Evolutionary conservation across 108 stramenopile species (phyloP), one percentile per base, ranked within the genome.

Genomic region (Nannochloropsis gaditana): DNA sequence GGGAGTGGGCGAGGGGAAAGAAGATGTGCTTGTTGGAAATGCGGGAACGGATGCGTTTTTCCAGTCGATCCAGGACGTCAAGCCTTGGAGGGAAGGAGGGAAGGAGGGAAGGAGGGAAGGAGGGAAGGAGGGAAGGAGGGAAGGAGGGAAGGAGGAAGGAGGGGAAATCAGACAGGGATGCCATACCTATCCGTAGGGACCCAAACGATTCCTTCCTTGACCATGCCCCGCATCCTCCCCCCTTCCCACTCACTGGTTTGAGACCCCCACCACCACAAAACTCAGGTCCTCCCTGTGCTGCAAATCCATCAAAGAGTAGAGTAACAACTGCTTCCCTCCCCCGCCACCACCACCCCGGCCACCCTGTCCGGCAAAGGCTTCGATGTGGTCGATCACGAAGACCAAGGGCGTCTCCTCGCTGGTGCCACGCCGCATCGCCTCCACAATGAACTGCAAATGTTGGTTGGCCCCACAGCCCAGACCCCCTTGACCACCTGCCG

Each of bases 11-110:
- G 59, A n/a, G 59, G 59, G 59, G 59, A n/a, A 73, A 73, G 59
- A 73, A 73, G 59, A 73, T 73, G 19, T 73, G 59, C n/a, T 73
- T 73, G 59, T 73, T 73, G 59, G 59, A 73, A 73, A 73, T 73
- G 8, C 59, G 59, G 4, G 59, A 73, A 73, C 59, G 59, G 59
- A 73, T 73, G 3, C 59, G 3, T 73, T 73, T 73, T n/a, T 73
- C 59, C 19, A 73, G n/a, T n/a, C 59, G 59, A n/a, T 73, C 59
- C 59, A 73, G n/a, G 2, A 73, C 59, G 0, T 73, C 59, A 3
- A 73, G 59, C 59, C 59, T 73, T 15, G 19, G 8, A n/a, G 8
- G 59, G n/a, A 31, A 31, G 31, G 31, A 31, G 31, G 15, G 6
- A 73, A n/a, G 59, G n/a, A 15, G 59, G 8, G 59, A 73, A 0